Base-by-base conservation (phyloP, 768 basidiomycete species). In the Naganishia antarctica region DNA sequence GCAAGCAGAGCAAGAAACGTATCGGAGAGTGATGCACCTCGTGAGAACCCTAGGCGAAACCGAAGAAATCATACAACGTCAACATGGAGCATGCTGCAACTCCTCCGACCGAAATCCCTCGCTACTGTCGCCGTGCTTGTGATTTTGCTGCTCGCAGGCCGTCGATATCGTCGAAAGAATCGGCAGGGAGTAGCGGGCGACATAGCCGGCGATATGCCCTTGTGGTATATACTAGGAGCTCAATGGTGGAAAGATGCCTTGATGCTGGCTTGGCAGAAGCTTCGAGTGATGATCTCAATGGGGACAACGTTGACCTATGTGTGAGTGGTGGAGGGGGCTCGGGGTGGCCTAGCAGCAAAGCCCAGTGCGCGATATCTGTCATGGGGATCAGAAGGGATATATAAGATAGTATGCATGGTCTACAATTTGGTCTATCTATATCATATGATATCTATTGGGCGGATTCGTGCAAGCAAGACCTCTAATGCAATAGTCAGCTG, bases 271-370 rank as follows among this genome's bases (percentile, higher is more conserved):
- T 57, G 53, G 53, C 53, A 57, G 37, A 57, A 57, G 37, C 8
- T 57, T 9, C 53, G 53, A 23, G 26, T 26, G 37, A 41, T 57
- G 53, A 23, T 57, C 34, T 3, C 53, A n/a, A 57, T 57, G 53
- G 53, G 53, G 4, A 57, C 53, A 21, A 57, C 53, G 21, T 41
- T 57, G 53, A 57, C 53, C 1, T 57, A 57, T 40, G 53, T 57
- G 1, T 57, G 18, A 25, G 1, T 11, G 12, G 12, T 11, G 6
- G 31, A 5, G 50, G 50, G n/a, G n/a, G n/a, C n/a, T n/a, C n/a
- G n/a, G n/a, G n/a, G n/a, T n/a, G n/a, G n/a, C n/a, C n/a, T n/a
- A n/a, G n/a, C n/a, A n/a, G n/a, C n/a, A n/a, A n/a, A n/a, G n/a
- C n/a, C n/a, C n/a, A n/a, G n/a, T n/a, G n/a, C n/a, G n/a, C n/a